A percentile compares a stretch with the other conserved stretches of the same genome.
Evolutionary conservation across 345 rosid species (phyloP).

Genomic region (Euphorbia tirucalli): DNA sequence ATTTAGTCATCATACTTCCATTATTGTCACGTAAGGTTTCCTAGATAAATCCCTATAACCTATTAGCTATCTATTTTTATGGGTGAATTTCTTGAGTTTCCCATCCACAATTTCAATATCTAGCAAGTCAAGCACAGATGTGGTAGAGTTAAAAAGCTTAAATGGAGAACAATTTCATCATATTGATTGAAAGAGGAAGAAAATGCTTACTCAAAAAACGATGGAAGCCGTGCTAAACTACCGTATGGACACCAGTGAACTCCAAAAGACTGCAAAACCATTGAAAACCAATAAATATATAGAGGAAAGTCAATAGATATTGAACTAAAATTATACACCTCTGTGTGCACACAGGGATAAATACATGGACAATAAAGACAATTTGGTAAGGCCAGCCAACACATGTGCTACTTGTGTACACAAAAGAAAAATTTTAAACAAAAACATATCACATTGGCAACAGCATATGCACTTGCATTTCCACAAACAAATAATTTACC

Average conservation of each 20-base stretch:
- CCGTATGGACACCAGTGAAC: constrained; percentile 97
- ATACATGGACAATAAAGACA: background rate
- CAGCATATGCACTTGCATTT: background rate
- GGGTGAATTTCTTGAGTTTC: background rate
- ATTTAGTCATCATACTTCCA: background rate
- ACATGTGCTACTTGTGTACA: background rate
- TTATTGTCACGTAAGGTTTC: background rate
- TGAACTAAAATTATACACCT: background rate
- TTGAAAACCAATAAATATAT: constrained; percentile 19
- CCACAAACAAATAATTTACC: background rate
- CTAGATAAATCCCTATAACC: background rate
- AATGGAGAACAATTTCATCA: constrained; percentile 8
- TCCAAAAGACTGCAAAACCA: constrained; percentile 76
- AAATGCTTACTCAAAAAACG: constrained; percentile 59
- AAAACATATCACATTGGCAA: background rate
- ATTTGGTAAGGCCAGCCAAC: background rate
- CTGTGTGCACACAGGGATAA: too few species aligned
- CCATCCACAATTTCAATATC: background rate
- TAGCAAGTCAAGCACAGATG: background rate
- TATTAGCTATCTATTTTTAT: background rate
- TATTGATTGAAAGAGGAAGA: constrained; percentile 14
- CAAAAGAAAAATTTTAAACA: too few species aligned
- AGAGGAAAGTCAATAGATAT: constrained; percentile 5
- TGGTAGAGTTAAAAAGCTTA: background rate
- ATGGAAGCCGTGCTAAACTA: constrained; percentile 66